phyloP scores from a whole-genome alignment of 768 basidiomycete genomes.

The Rhizopogon vesiculosus region DNA sequence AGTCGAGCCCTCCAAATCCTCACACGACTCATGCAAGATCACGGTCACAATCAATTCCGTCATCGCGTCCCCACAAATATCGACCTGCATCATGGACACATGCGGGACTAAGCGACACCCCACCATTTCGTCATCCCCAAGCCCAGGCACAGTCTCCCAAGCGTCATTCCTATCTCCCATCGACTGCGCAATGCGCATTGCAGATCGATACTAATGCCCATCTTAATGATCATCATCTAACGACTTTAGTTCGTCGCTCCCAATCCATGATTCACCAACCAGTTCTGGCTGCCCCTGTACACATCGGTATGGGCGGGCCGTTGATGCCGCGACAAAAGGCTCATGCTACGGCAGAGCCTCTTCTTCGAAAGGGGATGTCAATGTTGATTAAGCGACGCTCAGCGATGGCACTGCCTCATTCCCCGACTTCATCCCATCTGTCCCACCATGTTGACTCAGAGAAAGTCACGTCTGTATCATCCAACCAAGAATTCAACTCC shows the following conservation, averaged over 20 bases:
- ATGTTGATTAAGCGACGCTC: constrained; percentile 8
- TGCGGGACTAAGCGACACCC: not conserved
- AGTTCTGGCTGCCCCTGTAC: not conserved
- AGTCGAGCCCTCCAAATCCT: constrained; percentile 22
- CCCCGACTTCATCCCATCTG: not conserved
- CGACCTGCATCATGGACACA: not conserved
- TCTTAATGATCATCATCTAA: not conserved
- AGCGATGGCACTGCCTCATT: no score
- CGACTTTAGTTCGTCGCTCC: not conserved
- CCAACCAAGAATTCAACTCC: not conserved
- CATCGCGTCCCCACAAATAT: not conserved
- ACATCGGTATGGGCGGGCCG: not conserved
- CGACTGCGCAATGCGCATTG: constrained; percentile 1
- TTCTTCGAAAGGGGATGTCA: not conserved
- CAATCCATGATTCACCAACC: not conserved
- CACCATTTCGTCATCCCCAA: not conserved
- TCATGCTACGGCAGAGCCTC: not conserved
- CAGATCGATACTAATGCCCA: constrained; percentile 1
- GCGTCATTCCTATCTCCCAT: not conserved
- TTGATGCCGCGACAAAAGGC: not conserved
- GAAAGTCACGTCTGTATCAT: not conserved
- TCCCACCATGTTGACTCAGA: not conserved
- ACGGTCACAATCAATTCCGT: not conserved
- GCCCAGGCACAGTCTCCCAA: not conserved
- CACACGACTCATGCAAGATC: constrained; percentile 3